A percentile compares a stretch with the other conserved stretches of the same genome.
Conservation (phyloP, 306 rosid species). For the Ormosia semicastrata region DNA sequence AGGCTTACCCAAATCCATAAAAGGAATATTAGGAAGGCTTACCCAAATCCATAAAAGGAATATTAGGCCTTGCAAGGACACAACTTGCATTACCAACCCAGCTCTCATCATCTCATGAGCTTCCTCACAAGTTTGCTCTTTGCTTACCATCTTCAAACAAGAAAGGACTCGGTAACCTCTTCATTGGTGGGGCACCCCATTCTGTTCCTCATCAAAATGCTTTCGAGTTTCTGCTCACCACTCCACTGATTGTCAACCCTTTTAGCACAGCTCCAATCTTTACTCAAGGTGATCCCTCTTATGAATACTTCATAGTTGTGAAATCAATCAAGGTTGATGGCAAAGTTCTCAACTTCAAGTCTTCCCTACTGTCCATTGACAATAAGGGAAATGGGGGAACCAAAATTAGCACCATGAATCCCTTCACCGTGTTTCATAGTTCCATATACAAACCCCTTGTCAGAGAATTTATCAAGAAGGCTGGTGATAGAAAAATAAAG, state of each 20-base stretch:
- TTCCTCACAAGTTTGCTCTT: slow-evolving; percentile 36
- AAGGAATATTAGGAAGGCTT: slow-evolving; percentile 33
- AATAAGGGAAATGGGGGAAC: slow-evolving; percentile 35
- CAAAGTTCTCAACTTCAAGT: slow-evolving; percentile 18
- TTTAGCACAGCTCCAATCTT: slow-evolving; percentile 26
- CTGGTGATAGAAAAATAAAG: slow-evolving; percentile 26
- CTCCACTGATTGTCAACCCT: slow-evolving; percentile 28
- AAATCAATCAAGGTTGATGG: slow-evolving; percentile 30
- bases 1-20: background rate
- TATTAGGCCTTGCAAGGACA: slow-evolving; percentile 41
- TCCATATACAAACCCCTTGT: slow-evolving; percentile 31
- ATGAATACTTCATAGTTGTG: slow-evolving; percentile 32
- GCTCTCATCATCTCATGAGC: background rate
- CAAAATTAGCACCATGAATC: slow-evolving; percentile 26
- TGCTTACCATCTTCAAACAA: slow-evolving; percentile 33
- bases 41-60: background rate
- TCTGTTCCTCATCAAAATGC: background rate
- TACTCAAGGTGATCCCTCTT: slow-evolving; percentile 12
- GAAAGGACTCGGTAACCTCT: slow-evolving; percentile 26
- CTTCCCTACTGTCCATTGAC: slow-evolving; percentile 24
- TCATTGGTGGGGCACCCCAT: slow-evolving; percentile 27
- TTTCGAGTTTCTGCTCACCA: background rate
- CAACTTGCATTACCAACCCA: slow-evolving; percentile 12
- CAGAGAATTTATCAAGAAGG: slow-evolving; percentile 25
- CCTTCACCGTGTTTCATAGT: slow-evolving; percentile 20